A percentile compares a stretch with the other conserved stretches of the same genome.
Evolutionary conservation across 2,329 filamentous ascomycete genomes (phyloP).

Genomic region (Aspergillus aculeatus): DNA sequence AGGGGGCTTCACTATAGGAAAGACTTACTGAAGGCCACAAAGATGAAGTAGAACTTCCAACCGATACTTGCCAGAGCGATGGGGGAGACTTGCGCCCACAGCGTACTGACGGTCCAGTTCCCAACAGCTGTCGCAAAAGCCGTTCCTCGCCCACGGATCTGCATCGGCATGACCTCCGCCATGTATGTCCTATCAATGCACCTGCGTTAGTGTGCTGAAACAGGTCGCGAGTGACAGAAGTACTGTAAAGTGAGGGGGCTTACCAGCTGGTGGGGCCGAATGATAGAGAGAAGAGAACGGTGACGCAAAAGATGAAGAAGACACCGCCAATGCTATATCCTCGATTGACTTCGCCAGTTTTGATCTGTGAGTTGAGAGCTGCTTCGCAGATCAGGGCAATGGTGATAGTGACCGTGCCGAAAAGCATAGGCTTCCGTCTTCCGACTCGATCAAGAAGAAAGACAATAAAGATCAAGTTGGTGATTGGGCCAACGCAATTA

Average conservation of each 20-base stretch:
- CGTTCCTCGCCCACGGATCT: constrained; percentile 60
- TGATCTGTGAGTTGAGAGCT: constrained; percentile 51
- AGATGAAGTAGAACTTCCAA: constrained; percentile 60
- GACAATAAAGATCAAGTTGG: constrained; percentile 51
- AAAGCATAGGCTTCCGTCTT: constrained; percentile 53
- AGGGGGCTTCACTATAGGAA: background rate
- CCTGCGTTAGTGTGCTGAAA: background rate
- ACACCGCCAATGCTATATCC: constrained; percentile 60
- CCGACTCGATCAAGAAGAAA: constrained; percentile 57
- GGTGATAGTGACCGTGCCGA: constrained; percentile 55
- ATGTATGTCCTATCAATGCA: constrained; percentile 51
- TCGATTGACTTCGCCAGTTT: constrained; percentile 41
- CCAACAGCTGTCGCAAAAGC: constrained; percentile 59
- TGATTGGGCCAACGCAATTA: constrained; percentile 55
- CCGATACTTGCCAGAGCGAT: constrained; percentile 50
- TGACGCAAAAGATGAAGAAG: constrained; percentile 65
- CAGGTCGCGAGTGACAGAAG: constrained; percentile 12
- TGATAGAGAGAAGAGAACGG: constrained; percentile 59
- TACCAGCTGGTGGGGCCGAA: constrained; percentile 51
- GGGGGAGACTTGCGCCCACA: constrained; percentile 60
- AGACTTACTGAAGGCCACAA: constrained; percentile 51
- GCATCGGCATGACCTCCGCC: constrained; percentile 65
- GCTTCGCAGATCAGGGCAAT: constrained; percentile 61
- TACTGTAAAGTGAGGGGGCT: background rate
- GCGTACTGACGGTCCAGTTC: constrained; percentile 59